These are phyloP conservation scores for Cladosporium sp. DNA, from an alignment of 2,329 filamentous ascomycete genomes.

Conservation along the genomic window DNA sequence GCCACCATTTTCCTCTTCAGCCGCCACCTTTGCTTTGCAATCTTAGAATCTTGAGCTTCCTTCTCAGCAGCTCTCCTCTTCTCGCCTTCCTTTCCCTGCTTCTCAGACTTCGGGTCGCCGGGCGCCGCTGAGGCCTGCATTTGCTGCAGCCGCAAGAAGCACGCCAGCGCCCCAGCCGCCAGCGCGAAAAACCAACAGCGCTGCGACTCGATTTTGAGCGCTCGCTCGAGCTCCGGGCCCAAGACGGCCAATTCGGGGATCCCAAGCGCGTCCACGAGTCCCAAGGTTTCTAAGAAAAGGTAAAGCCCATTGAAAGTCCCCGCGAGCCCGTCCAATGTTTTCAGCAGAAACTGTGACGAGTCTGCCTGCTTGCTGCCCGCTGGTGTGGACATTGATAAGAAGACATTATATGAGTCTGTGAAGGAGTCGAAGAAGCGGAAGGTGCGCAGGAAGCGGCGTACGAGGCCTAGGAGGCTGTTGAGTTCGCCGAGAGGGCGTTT, in stretches of 20 bases:
- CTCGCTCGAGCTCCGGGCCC: not conserved
- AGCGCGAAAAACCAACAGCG: conserved; percentile 2
- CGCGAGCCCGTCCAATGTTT: not conserved
- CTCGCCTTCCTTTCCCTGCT: not conserved
- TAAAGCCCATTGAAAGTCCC: conserved; percentile 5
- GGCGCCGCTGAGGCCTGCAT: not conserved
- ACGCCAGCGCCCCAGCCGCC: not conserved
- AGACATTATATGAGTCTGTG: not conserved
- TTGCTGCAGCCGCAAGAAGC: not conserved
- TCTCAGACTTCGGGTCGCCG: not conserved
- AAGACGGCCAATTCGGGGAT: not conserved
- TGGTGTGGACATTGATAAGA: not conserved
- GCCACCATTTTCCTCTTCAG: conserved; percentile 1
- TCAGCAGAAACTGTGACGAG: not conserved
- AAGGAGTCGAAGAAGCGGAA: conserved; percentile 6
- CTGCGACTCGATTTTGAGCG: not conserved
- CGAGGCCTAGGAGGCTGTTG: not conserved
- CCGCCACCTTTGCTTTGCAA: not conserved
- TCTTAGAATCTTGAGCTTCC: not conserved
- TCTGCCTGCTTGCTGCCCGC: not conserved
- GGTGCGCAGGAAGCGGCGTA: conserved; percentile 2
- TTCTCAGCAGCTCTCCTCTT: not conserved
- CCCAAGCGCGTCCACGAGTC: not conserved
- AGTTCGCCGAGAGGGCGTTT: not conserved
- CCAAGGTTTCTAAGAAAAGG: not conserved